phyloP scores from a whole-genome alignment of 176 grass and related monocot species.

The Cocos nucifera region DNA sequence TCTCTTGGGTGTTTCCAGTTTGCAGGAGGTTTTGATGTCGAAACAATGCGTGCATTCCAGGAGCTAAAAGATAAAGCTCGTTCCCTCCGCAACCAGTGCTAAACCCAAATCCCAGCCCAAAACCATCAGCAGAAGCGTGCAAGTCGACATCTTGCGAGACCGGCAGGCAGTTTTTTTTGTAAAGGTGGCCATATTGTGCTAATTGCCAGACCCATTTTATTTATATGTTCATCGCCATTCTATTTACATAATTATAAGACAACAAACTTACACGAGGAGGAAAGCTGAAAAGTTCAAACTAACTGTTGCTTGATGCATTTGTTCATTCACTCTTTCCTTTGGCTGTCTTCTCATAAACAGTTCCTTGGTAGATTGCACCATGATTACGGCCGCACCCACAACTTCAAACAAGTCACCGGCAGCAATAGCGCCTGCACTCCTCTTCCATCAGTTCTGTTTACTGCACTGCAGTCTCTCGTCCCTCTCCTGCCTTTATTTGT shows the following conservation, averaged over 20 bases:
- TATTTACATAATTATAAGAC: slow-evolving; percentile 3
- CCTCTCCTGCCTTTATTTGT: neutral
- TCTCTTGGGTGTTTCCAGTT: slow-evolving; percentile 31
- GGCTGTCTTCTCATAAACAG: slow-evolving; percentile 44
- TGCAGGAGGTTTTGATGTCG: slow-evolving; percentile 86
- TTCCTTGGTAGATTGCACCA: slow-evolving; percentile 37
- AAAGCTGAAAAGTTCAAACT: no score
- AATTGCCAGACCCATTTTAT: neutral
- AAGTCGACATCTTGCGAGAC: slow-evolving; percentile 16
- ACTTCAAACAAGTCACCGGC: slow-evolving; percentile 44
- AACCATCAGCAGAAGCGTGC: slow-evolving; percentile 41
- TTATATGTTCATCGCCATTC: neutral
- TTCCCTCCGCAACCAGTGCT: slow-evolving; percentile 40
- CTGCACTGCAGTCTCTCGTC: neutral
- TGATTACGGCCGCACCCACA: slow-evolving; percentile 50
- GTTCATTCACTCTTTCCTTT: neutral
- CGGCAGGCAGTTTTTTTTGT: neutral
- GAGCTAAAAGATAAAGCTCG: slow-evolving; percentile 92
- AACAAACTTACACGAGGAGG: no score
- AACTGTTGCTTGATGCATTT: no score
- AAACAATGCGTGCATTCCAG: slow-evolving; percentile 93
- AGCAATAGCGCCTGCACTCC: slow-evolving; percentile 11
- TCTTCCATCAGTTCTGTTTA: no score
- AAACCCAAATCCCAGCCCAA: slow-evolving; percentile 23
- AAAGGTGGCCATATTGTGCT: neutral